phyloP scores from a whole-genome alignment of 768 basidiomycete genomes.

The Rhodotorula kratochvilovae region DNA sequence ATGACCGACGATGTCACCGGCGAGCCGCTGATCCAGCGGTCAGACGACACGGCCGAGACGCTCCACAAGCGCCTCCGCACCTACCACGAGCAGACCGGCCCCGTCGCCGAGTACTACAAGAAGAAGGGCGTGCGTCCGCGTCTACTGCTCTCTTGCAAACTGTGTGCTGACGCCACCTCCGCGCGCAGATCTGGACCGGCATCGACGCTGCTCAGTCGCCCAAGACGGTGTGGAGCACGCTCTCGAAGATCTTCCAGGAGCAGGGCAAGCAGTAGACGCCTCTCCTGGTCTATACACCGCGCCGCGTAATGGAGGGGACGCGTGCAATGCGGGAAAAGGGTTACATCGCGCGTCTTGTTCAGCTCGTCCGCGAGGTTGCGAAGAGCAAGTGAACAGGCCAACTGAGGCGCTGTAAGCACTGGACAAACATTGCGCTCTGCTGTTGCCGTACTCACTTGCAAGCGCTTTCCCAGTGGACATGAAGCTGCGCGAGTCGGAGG shows the following conservation, averaged over 20 bases:
- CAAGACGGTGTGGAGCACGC: constrained; percentile 68
- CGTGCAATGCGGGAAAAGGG: too few relatives aligned
- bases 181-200: constrained; percentile 59
- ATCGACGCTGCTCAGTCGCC: constrained; percentile 94
- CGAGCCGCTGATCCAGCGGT: constrained; percentile 91
- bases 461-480: too few relatives aligned
- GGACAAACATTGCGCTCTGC: too few relatives aligned
- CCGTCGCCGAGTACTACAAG: constrained; percentile 95
- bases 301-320: too few relatives aligned
- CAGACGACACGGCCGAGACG: constrained; percentile 96
- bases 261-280: constrained; percentile 26
- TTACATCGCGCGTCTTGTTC: neutral
- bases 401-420: too few relatives aligned
- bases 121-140: constrained; percentile 56
- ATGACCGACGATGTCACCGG: constrained; percentile 90
- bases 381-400: too few relatives aligned
- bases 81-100: constrained; percentile 92
- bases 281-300: too few relatives aligned
- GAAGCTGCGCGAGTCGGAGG: too few relatives aligned
- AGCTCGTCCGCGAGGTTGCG: too few relatives aligned
- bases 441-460: too few relatives aligned
- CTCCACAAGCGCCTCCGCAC: constrained; percentile 77
- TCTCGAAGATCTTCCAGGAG: constrained; percentile 39
- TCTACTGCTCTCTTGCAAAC: neutral
- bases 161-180: neutral